Percentiles rank a stretch among this genome's conserved stretches.
phyloP scores from a whole-genome alignment of 2,329 filamentous ascomycete species.

The Periconia sp. region DNA sequence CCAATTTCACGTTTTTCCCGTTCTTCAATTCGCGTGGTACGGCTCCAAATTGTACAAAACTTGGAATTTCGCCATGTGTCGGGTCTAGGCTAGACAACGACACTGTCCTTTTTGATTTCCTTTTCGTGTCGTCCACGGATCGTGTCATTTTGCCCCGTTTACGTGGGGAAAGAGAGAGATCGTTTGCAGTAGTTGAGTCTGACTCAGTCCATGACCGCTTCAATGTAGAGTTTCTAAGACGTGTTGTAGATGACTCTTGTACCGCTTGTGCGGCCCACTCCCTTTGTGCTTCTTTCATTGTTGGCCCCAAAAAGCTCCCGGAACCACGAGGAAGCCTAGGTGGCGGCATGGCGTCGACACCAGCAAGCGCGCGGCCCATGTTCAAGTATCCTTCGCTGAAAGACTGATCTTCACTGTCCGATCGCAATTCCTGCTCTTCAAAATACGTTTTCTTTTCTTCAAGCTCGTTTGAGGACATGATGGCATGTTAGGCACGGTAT shows the following conservation, averaged over 20 bases:
- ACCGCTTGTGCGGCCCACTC: constrained; percentile 25
- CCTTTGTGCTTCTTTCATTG: constrained; percentile 29
- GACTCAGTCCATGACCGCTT: constrained; percentile 22
- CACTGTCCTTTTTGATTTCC: constrained; percentile 22
- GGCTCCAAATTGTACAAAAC: constrained; percentile 29
- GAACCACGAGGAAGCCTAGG: constrained; percentile 15
- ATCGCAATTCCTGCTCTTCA: constrained; percentile 29
- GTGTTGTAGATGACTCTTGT: constrained; percentile 12
- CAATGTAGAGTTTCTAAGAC: constrained; percentile 9
- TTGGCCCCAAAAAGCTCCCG: constrained; percentile 35
- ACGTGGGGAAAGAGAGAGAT: constrained; percentile 2
- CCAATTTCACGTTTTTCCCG: constrained; percentile 30
- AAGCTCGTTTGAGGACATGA: constrained; percentile 27
- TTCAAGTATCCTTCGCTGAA: constrained; percentile 12
- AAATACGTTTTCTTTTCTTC: constrained; percentile 33
- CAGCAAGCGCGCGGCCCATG: constrained; percentile 24
- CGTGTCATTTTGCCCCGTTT: constrained; percentile 7
- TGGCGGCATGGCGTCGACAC: constrained; percentile 21
- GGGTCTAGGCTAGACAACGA: constrained; percentile 21
- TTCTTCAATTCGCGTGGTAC: constrained; percentile 34
- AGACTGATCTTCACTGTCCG: constrained; percentile 33
- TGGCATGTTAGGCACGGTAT: neutral
- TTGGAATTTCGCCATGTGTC: constrained; percentile 17
- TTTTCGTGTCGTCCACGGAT: constrained; percentile 1
- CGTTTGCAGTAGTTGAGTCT: constrained; percentile 14